These are phyloP conservation scores for Trametes gibbosa DNA, from an alignment of 768 basidiomycete genomes.

Conservation along the genomic window DNA sequence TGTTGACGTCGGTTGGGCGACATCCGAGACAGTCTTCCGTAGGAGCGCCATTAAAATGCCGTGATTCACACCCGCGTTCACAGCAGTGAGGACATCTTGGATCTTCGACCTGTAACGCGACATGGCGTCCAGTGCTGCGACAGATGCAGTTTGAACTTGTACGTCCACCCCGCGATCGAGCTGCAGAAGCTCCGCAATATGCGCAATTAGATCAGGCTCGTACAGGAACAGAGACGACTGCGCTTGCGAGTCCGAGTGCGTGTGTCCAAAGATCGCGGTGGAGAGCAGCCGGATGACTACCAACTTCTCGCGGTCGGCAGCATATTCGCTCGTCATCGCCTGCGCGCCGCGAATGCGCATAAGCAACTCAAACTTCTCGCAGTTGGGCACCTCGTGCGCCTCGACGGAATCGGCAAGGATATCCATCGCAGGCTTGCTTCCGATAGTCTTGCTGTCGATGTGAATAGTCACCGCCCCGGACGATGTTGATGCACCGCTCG, in stretches of 20 bases:
- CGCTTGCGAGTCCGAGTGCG: conserved; percentile 75
- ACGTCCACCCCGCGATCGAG: conserved; percentile 70
- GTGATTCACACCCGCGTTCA: conserved; percentile 95
- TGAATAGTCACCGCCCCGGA: conserved; percentile 58
- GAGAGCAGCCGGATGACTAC: conserved; percentile 79
- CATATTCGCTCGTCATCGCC: conserved; percentile 56
- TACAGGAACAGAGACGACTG: conserved; percentile 85
- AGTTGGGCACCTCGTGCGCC: conserved; percentile 64
- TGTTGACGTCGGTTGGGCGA: conserved; percentile 61
- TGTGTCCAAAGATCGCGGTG: conserved; percentile 89
- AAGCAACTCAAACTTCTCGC: conserved; percentile 85
- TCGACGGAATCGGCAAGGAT: conserved; percentile 74
- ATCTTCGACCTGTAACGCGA: conserved; percentile 80
- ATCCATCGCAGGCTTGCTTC: conserved; percentile 65
- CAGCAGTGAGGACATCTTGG: conserved; percentile 82
- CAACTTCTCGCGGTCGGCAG: conserved; percentile 72
- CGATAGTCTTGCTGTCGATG: conserved; percentile 58
- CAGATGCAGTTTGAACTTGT: conserved; percentile 76
- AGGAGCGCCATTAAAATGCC: conserved; percentile 90
- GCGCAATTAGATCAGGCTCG: conserved; percentile 88
- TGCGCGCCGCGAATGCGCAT: conserved; percentile 83
- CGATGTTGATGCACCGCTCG: conserved; percentile 30
- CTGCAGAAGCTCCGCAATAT: conserved; percentile 87
- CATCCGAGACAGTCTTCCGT: conserved; percentile 74
- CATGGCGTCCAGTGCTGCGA: conserved; percentile 88